These are phyloP conservation scores for Mucor lusitanicus DNA, from an alignment of 371 early-diverging fungal genomes.

Conservation along the genomic window DNA sequence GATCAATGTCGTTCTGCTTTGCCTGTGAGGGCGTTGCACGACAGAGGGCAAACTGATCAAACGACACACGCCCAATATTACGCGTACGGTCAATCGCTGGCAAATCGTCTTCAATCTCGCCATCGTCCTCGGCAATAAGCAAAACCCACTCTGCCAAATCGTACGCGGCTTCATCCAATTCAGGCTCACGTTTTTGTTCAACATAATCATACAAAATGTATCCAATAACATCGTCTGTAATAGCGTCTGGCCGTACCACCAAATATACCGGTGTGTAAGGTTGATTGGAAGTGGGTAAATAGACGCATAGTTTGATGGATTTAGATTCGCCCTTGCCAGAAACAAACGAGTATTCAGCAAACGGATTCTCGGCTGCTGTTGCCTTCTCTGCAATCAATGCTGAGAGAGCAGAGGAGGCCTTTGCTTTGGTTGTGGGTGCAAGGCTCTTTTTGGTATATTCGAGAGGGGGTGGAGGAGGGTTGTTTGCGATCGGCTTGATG, in stretches of 20 bases:
- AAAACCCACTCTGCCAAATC: slow-evolving; percentile 83
- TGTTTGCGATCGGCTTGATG: neutral
- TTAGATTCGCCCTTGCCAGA: slow-evolving; percentile 64
- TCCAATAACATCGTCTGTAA: slow-evolving; percentile 92
- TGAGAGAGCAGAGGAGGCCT: slow-evolving; percentile 55
- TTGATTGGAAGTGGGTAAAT: slow-evolving; percentile 55
- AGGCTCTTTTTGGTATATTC: slow-evolving; percentile 22
- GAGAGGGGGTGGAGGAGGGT: neutral
- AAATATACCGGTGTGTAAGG: slow-evolving; percentile 66
- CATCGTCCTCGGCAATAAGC: slow-evolving; percentile 94
- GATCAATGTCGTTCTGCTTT: slow-evolving; percentile 45
- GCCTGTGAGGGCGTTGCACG: slow-evolving; percentile 74
- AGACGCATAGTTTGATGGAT: slow-evolving; percentile 67
- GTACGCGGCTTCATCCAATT: slow-evolving; percentile 61
- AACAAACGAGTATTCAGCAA: slow-evolving; percentile 67
- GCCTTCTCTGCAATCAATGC: slow-evolving; percentile 65
- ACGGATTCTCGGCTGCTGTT: slow-evolving; percentile 70
- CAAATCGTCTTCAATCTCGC: slow-evolving; percentile 93
- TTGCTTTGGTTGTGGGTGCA: neutral
- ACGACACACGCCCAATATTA: slow-evolving; percentile 83
- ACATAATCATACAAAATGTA: slow-evolving; percentile 82
- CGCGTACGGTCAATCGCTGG: slow-evolving; percentile 89
- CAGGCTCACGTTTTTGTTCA: slow-evolving; percentile 66
- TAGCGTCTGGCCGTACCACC: slow-evolving; percentile 79
- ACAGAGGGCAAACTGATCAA: slow-evolving; percentile 91